These are phyloP conservation scores for Aspergillus pseudotamarii DNA, from an alignment of 2,329 filamentous ascomycete genomes.

Conservation along the genomic window DNA sequence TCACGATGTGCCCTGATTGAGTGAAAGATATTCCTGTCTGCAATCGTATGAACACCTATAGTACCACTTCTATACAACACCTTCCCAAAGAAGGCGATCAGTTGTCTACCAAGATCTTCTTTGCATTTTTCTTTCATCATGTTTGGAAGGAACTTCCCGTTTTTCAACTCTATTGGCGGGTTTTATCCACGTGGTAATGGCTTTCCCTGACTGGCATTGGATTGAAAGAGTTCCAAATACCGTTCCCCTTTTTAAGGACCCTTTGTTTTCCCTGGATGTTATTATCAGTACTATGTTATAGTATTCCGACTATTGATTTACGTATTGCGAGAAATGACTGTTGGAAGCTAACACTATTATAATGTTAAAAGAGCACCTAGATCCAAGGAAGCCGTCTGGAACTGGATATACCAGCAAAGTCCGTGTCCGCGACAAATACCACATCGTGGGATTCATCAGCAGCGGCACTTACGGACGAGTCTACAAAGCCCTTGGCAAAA, in stretches of 20 bases:
- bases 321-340: background rate
- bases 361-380: conserved; percentile 35
- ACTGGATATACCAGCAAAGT: conserved; percentile 70
- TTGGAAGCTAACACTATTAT: conserved; percentile 27
- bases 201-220: conserved; percentile 22
- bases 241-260: conserved; percentile 2
- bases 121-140: conserved; percentile 31
- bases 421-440: conserved; percentile 88
- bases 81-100: conserved; percentile 8
- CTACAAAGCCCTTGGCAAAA: conserved; percentile 85
- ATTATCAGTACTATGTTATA: background rate
- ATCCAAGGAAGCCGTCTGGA: conserved; percentile 46
- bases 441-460: conserved; percentile 96
- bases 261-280: background rate
- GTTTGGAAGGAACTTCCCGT: conserved; percentile 45
- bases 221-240: conserved; percentile 1
- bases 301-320: background rate
- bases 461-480: conserved; percentile 97
- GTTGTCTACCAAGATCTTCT: conserved; percentile 12
- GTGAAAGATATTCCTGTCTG: conserved; percentile 2
- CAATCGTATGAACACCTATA: conserved; percentile 4
- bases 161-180: conserved; percentile 39
- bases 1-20: conserved; percentile 19
- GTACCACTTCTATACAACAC: conserved; percentile 9
- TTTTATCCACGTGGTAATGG: conserved; percentile 47